phyloP scores from a whole-genome alignment of 139 green algal genomes.

The Chlorella sp. region DNA sequence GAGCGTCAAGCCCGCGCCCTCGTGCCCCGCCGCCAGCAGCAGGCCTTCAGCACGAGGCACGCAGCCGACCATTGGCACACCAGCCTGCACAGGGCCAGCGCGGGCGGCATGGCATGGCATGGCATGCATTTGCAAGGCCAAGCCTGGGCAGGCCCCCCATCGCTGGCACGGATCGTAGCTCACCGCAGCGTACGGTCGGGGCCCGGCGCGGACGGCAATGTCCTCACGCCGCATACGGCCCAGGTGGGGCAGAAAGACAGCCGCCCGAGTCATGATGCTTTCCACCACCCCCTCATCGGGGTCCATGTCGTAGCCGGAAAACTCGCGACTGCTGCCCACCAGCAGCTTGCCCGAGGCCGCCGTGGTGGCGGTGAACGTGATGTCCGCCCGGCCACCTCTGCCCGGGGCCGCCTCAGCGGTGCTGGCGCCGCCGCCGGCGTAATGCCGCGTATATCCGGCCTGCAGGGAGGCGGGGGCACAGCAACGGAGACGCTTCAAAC shows the following conservation, averaged over 20 bases:
- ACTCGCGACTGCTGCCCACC: slow-evolving; percentile 66
- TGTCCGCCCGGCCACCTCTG: slow-evolving; percentile 33
- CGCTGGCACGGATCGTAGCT: too few relatives aligned
- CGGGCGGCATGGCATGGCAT: too few relatives aligned
- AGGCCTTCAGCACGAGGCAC: slow-evolving; percentile 49
- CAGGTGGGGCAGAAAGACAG: slow-evolving; percentile 60
- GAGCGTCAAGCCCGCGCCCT: slow-evolving; percentile 72
- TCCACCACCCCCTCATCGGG: slow-evolving; percentile 37
- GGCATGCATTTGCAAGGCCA: too few relatives aligned
- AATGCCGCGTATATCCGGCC: too few relatives aligned
- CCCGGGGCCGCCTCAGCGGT: neutral
- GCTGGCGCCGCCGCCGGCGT: neutral
- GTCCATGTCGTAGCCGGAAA: slow-evolving; percentile 42
- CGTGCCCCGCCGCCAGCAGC: slow-evolving; percentile 71
- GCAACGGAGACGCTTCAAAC: too few relatives aligned
- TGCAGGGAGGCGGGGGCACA: too few relatives aligned
- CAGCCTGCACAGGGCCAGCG: slow-evolving; percentile 24
- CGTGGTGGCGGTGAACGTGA: slow-evolving; percentile 81
- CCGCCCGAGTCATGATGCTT: slow-evolving; percentile 59
- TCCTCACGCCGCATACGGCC: neutral
- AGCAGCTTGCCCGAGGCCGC: slow-evolving; percentile 59
- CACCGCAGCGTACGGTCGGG: slow-evolving; percentile 59
- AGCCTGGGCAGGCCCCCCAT: too few relatives aligned
- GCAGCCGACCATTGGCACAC: slow-evolving; percentile 60
- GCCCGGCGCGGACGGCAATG: slow-evolving; percentile 46